These are phyloP conservation scores for Triangularia setosa DNA, from an alignment of 2,329 filamentous ascomycete genomes.

Conservation along the genomic window DNA sequence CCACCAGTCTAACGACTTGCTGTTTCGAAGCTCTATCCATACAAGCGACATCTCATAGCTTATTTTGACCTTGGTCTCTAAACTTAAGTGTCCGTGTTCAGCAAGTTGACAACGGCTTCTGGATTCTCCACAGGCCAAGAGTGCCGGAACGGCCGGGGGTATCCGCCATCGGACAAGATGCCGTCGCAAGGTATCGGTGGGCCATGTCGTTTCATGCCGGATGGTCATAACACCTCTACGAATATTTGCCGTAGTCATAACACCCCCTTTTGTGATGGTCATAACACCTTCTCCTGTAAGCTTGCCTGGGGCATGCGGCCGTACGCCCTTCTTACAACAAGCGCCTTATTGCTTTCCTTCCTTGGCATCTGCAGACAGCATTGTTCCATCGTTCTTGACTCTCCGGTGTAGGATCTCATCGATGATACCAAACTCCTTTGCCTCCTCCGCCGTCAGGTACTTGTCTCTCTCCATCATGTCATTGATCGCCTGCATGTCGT, in stretches of 20 bases:
- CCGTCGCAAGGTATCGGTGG: background rate
- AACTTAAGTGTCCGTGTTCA: background rate
- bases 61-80: background rate
- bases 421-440: conserved; percentile 83
- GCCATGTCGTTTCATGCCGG: background rate
- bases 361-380: conserved; percentile 15
- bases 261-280: background rate
- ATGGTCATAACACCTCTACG: background rate
- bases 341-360: conserved; percentile 18
- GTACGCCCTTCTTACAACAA: background rate
- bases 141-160: background rate
- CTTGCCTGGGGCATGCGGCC: background rate
- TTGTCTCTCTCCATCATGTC: conserved; percentile 96
- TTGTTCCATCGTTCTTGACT: conserved; percentile 41
- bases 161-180: conserved; percentile 5
- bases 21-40: background rate
- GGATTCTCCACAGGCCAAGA: background rate
- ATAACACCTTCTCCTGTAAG: background rate
- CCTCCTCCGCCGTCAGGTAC: conserved; percentile 86
- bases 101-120: background rate
- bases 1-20: background rate
- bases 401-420: conserved; percentile 79
- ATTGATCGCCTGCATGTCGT: conserved; percentile 78
- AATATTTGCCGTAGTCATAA: too few relatives aligned
- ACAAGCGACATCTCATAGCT: background rate